Percentiles rank a stretch among this genome's conserved stretches.
Evolutionary conservation across 192 early-diverging fungal species (phyloP).

Genomic region (Podila clonocystis): DNA sequence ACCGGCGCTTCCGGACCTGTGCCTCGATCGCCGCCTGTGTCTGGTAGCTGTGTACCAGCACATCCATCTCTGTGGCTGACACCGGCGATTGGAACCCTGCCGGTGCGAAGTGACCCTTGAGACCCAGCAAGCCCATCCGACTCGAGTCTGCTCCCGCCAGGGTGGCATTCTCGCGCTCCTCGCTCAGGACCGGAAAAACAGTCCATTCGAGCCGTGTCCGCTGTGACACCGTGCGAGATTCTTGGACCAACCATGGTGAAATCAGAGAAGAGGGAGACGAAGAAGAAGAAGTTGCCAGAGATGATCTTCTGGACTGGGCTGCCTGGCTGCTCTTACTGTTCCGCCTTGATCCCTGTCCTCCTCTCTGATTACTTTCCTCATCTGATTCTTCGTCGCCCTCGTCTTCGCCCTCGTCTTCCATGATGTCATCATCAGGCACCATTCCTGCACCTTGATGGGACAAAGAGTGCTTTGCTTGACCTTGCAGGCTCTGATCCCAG

Average conservation of each 20-base stretch:
- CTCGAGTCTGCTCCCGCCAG: background rate
- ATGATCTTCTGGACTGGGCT: constrained; percentile 11
- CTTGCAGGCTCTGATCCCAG: constrained; percentile 7
- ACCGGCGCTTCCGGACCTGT: constrained; percentile 47
- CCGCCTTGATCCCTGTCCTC: background rate
- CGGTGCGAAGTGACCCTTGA: constrained; percentile 14
- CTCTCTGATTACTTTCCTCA: constrained; percentile 1
- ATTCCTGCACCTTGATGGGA: background rate
- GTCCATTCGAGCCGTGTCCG: constrained; percentile 41
- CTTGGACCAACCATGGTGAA: constrained; percentile 31
- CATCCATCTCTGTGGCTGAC: background rate
- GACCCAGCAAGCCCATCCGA: constrained; percentile 14
- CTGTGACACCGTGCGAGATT: constrained; percentile 15
- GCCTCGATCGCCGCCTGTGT: constrained; percentile 31
- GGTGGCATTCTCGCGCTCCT: constrained; percentile 10
- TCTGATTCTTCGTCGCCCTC: constrained; percentile 27
- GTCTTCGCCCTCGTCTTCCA: constrained; percentile 26
- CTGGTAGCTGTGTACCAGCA: background rate
- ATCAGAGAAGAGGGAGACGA: too few relatives aligned
- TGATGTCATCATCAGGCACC: constrained; percentile 32
- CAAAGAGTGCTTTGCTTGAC: background rate
- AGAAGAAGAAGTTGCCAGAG: constrained; percentile 5
- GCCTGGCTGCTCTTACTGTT: constrained; percentile 9
- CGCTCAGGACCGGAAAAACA: constrained; percentile 23
- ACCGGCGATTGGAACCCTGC: constrained; percentile 12